phyloP scores from a whole-genome alignment of 208 protist species.

The Angomonas desouzai region DNA sequence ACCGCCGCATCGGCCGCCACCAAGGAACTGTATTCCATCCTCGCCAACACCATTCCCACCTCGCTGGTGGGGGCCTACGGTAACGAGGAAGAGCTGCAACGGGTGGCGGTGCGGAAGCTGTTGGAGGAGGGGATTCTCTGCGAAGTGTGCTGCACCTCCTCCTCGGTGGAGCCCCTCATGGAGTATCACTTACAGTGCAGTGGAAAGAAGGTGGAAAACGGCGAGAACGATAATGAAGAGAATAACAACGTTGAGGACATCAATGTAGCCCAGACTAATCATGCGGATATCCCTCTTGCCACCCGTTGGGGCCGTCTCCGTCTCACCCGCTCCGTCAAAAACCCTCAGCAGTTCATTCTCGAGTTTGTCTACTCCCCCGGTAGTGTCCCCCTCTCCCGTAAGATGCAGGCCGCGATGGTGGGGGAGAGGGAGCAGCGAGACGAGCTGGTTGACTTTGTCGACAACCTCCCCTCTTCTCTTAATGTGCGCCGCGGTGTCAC shows the following conservation, averaged over 20 bases:
- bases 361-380: constrained; percentile 72
- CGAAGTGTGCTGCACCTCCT: constrained; percentile 51
- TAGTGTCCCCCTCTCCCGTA: constrained; percentile 32
- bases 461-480: constrained; percentile 36
- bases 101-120: constrained; percentile 43
- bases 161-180: constrained; percentile 23
- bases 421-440: constrained; percentile 13
- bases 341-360: constrained; percentile 33
- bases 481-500: constrained; percentile 25
- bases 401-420: constrained; percentile 25
- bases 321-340: constrained; percentile 11
- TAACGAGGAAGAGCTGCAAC: constrained; percentile 63
- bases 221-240: constrained; percentile 1
- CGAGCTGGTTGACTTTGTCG: constrained; percentile 37
- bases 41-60: constrained; percentile 14
- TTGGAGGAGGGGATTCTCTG: constrained; percentile 68
- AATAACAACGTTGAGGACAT: neutral
- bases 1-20: constrained; percentile 7
- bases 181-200: constrained; percentile 23
- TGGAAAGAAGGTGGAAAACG: neutral
- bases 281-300: constrained; percentile 13
- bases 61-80: constrained; percentile 53
- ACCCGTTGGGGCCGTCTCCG: constrained; percentile 21
- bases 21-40: neutral
- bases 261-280: neutral